Evolutionary conservation across 176 grass and related monocot species (phyloP).

Genomic region (Triticum aestivum): DNA sequence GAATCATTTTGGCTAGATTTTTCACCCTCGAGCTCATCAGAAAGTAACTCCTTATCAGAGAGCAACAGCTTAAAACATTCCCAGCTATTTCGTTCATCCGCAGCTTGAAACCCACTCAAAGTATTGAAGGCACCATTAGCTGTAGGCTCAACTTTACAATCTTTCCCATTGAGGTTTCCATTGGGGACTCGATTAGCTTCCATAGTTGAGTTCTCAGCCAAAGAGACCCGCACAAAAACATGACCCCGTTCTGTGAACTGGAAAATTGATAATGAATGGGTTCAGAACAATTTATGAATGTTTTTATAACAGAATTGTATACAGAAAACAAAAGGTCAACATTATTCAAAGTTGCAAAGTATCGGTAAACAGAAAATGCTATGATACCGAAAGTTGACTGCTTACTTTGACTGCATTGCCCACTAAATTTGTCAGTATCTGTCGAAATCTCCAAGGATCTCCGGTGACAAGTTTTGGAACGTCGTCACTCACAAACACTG

Average conservation of each 20-base stretch:
- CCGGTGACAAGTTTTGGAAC: conserved; percentile 82
- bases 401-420: conserved; percentile 96
- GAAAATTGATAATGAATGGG: conserved; percentile 26
- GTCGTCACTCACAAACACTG: conserved; percentile 83
- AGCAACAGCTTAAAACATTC: conserved; percentile 73
- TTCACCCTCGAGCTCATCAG: conserved; percentile 32
- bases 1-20: conserved; percentile 27
- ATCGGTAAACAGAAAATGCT: background rate
- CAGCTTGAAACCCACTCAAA: conserved; percentile 87
- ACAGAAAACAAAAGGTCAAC: background rate
- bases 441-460: conserved; percentile 88
- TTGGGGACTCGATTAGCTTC: conserved; percentile 24
- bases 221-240: conserved; percentile 85
- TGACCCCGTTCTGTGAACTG: conserved; percentile 94
- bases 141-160: conserved; percentile 40
- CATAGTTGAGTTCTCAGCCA: conserved; percentile 53
- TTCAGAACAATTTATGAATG: background rate
- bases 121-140: conserved; percentile 62
- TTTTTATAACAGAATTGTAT: background rate
- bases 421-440: conserved; percentile 96
- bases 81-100: conserved; percentile 78
- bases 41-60: conserved; percentile 43
- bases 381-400: conserved; percentile 29
- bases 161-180: conserved; percentile 45
- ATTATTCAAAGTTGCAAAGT: background rate